phyloP scores from a whole-genome alignment of 1,284 basidiomycete species.

The Fomitopsis palustris region DNA sequence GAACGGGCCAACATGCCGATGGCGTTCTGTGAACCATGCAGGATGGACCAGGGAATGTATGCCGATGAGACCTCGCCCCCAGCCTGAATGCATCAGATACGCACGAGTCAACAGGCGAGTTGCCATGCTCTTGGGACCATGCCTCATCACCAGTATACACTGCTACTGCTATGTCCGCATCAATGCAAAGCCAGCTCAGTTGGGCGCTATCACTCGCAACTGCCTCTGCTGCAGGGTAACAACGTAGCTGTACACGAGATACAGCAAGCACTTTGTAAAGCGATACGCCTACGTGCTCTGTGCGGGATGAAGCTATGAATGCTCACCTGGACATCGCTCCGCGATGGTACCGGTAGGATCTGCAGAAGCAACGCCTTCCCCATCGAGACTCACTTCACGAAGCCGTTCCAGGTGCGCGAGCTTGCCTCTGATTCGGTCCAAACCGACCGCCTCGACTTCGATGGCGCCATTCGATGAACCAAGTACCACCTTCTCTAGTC shows the following conservation, averaged over 20 bases:
- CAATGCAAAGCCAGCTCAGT: not conserved
- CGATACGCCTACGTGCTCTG: not conserved
- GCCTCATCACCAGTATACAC: no score
- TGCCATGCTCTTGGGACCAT: no score
- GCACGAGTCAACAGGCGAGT: no score
- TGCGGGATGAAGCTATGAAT: not conserved
- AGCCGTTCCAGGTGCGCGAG: conserved; percentile 67
- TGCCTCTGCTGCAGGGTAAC: not conserved
- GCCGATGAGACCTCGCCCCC: no score
- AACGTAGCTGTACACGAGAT: not conserved
- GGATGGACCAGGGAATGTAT: no score
- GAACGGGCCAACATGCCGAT: no score
- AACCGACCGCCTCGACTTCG: conserved; percentile 81
- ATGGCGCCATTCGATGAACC: conserved; percentile 84
- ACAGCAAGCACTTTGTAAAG: not conserved
- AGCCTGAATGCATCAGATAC: no score
- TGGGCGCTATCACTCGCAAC: not conserved
- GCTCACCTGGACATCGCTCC: conserved; percentile 68
- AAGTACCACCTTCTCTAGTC: conserved; percentile 62
- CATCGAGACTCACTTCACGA: conserved; percentile 77
- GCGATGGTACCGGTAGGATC: conserved; percentile 53
- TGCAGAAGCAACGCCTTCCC: conserved; percentile 55
- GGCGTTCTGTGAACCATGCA: no score
- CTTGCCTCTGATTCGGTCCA: conserved; percentile 75
- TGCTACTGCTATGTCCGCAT: not conserved